phyloP scores from a whole-genome alignment of 116 monocot genomes.

The Zostera marina region DNA sequence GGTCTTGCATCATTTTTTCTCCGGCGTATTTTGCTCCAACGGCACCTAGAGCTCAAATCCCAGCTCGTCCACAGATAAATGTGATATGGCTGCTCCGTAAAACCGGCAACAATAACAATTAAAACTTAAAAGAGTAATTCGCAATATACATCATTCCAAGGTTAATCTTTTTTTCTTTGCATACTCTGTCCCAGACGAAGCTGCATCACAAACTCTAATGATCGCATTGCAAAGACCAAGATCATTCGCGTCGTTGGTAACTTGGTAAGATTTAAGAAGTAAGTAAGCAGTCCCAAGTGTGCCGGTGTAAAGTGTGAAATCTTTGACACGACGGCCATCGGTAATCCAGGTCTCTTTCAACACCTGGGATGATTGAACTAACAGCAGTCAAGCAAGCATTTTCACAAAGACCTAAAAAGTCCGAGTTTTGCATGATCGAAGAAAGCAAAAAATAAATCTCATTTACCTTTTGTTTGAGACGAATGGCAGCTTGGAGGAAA shows the following conservation, averaged over 20 bases:
- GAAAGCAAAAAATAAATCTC: neutral
- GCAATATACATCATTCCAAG: neutral
- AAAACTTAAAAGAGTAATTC: too few relatives aligned
- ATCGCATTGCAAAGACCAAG: constrained; percentile 46
- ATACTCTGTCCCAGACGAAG: constrained; percentile 37
- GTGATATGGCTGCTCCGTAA: constrained; percentile 42
- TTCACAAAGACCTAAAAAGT: neutral
- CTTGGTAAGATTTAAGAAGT: constrained; percentile 52
- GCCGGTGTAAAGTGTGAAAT: constrained; percentile 75
- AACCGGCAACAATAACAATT: neutral
- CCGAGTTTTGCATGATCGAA: neutral
- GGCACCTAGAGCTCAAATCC: constrained; percentile 75
- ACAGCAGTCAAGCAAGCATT: neutral
- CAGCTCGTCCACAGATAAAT: constrained; percentile 69
- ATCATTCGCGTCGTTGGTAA: constrained; percentile 26
- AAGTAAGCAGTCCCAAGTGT: constrained; percentile 74
- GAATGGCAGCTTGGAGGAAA: constrained; percentile 43
- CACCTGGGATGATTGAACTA: constrained; percentile 22
- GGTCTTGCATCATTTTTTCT: constrained; percentile 28
- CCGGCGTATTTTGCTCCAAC: constrained; percentile 39
- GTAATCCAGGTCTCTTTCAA: constrained; percentile 59
- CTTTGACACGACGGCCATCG: constrained; percentile 19
- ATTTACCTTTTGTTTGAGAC: constrained; percentile 53
- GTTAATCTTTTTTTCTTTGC: too few relatives aligned
- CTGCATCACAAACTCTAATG: constrained; percentile 40